Base-by-base conservation (phyloP, 768 basidiomycete genomes). In the Panaeolus cyanescens region DNA sequence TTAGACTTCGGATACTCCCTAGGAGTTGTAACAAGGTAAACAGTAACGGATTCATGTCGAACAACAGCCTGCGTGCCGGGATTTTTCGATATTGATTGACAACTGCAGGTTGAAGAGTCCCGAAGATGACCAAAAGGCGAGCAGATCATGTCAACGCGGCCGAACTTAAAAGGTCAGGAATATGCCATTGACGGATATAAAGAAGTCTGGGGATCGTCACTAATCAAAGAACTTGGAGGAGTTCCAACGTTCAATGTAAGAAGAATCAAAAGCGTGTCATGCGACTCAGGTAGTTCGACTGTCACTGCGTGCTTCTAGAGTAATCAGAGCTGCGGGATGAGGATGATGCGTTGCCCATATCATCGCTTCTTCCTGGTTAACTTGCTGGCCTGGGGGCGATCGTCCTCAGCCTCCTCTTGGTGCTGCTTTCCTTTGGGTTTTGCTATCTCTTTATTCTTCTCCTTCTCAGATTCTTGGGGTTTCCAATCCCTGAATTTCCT, bases 401-500 rank as follows among this genome's bases (percentile, higher is more conserved):
- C 73, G 56, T 76, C 75, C 62, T 77, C 59, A 4, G 8, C 31
- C 17, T 54, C 45, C 45, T 55, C 34, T 28, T 55, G 45, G 1
- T 50, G 7, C 30, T 50, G 45, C 45, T 50, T 50, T 50, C 25
- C 45, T 50, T 30, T 50, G 45, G 45, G 45, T 31, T 54, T 66
- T 50, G 9, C 54, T 55, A 62, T 64, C 67, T 75, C 73, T 64
- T 72, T 72, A 17, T 60, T 67, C 67, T 66, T 72, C 62, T 71
- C 72, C 65, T 71, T 77, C 70, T 77, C 78, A 59, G 68, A 56
- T 65, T 74, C 75, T 37, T 71, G 72, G 32, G 70, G 70, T 67
- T 82, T 84, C 87, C 86, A 86, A 62, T 86, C 84, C 25, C 73
- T 78, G 74, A 95, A 93, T 70, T 91, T 93, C 60, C 88, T 81